Evolutionary conservation across 441 rosid species (phyloP).

Genomic region (Corymbia citriodora): DNA sequence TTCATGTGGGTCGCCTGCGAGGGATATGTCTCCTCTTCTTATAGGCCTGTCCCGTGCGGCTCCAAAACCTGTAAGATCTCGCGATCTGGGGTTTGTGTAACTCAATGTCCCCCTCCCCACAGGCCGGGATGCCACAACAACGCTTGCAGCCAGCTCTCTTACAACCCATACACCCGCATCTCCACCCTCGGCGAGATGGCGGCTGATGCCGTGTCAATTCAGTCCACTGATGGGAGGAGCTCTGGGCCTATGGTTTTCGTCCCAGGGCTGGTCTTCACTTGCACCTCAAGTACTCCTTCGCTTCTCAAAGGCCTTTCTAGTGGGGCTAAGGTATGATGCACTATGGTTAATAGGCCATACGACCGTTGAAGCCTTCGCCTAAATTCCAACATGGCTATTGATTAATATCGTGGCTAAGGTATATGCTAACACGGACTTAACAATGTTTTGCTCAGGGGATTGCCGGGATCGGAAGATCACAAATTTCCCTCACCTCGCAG

Average conservation of each 20-base stretch:
- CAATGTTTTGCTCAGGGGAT: slow-evolving; percentile 1
- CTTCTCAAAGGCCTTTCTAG: not conserved
- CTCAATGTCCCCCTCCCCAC: not conserved
- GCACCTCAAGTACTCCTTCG: not conserved
- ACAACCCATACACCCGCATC: not conserved
- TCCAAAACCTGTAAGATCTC: not conserved
- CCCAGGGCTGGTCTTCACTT: slow-evolving; percentile 4
- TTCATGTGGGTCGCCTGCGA: not conserved
- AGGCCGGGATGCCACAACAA: not conserved
- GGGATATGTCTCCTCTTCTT: not conserved
- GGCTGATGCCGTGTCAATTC: slow-evolving; percentile 1
- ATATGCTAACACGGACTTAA: not conserved
- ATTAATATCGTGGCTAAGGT: not conserved
- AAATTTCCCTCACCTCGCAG: not conserved
- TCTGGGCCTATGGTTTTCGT: not conserved
- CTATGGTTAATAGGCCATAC: not conserved
- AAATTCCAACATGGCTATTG: not conserved
- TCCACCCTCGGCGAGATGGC: not conserved
- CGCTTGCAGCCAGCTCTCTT: not conserved
- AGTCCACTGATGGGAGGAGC: slow-evolving; percentile 12
- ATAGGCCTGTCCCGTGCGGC: not conserved
- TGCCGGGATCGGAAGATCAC: slow-evolving; percentile 15
- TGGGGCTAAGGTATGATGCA: not conserved
- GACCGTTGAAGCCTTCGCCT: not conserved
- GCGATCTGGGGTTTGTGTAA: not conserved